Percentiles rank a stretch among this genome's conserved stretches.
Evolutionary conservation across 306 rosid species (phyloP).

Genomic region (Pterocarpus macrocarpus): DNA sequence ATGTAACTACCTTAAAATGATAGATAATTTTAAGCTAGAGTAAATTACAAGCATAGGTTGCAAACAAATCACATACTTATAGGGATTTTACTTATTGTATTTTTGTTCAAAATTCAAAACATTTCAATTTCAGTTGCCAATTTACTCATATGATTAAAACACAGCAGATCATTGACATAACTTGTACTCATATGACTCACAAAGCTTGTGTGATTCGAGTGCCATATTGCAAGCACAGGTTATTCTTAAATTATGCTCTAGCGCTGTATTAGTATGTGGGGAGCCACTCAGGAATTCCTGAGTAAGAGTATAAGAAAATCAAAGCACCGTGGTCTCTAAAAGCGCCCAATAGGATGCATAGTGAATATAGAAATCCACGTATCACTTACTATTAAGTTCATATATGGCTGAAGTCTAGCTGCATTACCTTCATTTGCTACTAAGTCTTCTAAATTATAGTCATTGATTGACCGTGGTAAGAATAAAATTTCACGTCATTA

Average conservation of each 20-base stretch:
- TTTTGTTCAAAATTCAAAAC: no score
- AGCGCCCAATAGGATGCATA: not conserved
- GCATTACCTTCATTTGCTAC: constrained; percentile 16
- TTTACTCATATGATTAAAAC: no score
- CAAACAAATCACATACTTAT: no score
- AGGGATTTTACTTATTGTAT: no score
- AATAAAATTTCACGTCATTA: not conserved
- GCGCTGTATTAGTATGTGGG: not conserved
- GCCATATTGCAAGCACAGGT: constrained; percentile 2
- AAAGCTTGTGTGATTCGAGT: constrained; percentile 29
- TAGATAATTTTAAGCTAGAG: no score
- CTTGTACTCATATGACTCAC: not conserved
- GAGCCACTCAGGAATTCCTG: constrained; percentile 30
- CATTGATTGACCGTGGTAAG: not conserved
- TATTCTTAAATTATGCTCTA: not conserved
- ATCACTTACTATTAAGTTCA: constrained; percentile 22
- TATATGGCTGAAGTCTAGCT: constrained; percentile 6
- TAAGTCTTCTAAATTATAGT: not conserved
- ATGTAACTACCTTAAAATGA: no score
- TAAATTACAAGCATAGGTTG: no score
- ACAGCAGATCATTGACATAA: no score
- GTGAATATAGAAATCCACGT: not conserved
- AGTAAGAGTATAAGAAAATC: not conserved
- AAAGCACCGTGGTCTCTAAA: not conserved
- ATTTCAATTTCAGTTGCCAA: no score